phyloP scores from a whole-genome alignment of 2,329 filamentous ascomycete species.

The Graphilbum sp. region DNA sequence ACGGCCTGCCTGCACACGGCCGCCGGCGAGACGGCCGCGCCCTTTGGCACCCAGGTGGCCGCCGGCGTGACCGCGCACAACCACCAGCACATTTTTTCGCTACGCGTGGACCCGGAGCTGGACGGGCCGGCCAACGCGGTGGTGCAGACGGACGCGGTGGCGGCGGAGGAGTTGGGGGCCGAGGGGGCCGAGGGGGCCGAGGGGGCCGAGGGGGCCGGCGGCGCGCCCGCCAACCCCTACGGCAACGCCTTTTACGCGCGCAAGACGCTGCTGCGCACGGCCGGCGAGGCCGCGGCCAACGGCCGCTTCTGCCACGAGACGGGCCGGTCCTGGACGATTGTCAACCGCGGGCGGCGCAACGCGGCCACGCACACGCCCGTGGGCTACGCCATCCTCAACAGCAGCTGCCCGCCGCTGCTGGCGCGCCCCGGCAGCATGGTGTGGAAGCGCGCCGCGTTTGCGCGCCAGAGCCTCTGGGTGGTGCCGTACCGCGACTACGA shows the following conservation, averaged over 20 bases:
- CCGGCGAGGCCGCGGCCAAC: constrained; percentile 53
- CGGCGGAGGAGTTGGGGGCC: constrained; percentile 59
- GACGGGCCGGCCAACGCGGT: constrained; percentile 65
- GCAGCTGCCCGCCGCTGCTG: constrained; percentile 62
- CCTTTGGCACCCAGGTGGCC: constrained; percentile 86
- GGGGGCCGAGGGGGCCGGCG: too few relatives aligned
- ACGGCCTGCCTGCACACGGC: constrained; percentile 68
- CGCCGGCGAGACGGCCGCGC: constrained; percentile 66
- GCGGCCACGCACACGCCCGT: constrained; percentile 71
- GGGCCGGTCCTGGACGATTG: constrained; percentile 76
- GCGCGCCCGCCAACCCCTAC: constrained; percentile 76
- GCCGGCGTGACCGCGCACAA: constrained; percentile 88
- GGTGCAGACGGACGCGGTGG: constrained; percentile 64
- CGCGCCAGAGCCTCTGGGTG: constrained; percentile 71
- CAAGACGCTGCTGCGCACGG: constrained; percentile 63
- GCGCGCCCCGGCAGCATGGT: constrained; percentile 71
- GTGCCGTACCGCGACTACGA: constrained; percentile 73
- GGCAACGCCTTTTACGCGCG: constrained; percentile 82
- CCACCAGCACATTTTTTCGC: constrained; percentile 88
- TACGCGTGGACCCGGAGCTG: constrained; percentile 74
- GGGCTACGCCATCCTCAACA: constrained; percentile 76
- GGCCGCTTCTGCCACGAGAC: constrained; percentile 73
- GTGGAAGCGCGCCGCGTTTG: constrained; percentile 85
- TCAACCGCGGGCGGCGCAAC: constrained; percentile 69
- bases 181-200: too few relatives aligned